Evolutionary conservation across 352 stramenopile species (phyloP).

Genomic region (Phytophthora tubulina): DNA sequence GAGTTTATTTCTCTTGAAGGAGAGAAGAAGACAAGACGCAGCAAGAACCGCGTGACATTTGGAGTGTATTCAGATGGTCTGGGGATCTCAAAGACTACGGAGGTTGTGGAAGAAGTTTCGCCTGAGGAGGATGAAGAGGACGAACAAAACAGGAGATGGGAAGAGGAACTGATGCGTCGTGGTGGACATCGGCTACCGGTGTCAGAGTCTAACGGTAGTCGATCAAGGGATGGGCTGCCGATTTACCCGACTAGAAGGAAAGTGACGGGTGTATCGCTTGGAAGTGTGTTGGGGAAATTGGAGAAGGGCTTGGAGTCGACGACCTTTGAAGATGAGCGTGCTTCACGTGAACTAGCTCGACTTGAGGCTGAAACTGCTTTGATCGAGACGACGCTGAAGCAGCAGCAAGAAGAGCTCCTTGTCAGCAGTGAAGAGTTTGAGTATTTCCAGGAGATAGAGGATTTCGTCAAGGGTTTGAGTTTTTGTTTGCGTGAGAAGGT

Average conservation of each 20-base stretch:
- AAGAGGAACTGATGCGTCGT: constrained; percentile 83
- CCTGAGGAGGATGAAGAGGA: constrained; percentile 52
- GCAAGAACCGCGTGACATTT: constrained; percentile 75
- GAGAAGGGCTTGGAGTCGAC: constrained; percentile 60
- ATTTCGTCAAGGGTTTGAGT: constrained; percentile 78
- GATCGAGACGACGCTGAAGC: constrained; percentile 49
- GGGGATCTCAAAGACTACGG: constrained; percentile 48
- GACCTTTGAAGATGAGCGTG: constrained; percentile 56
- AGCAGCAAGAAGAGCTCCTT: constrained; percentile 63
- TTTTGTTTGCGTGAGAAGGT: constrained; percentile 82
- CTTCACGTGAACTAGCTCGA: constrained; percentile 57
- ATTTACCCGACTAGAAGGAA: constrained; percentile 66
- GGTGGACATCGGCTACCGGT: constrained; percentile 51
- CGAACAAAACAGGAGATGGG: constrained; percentile 65
- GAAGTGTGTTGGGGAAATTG: constrained; percentile 60
- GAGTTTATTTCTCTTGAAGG: constrained; percentile 79
- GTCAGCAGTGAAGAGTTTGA: constrained; percentile 76
- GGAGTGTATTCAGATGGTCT: constrained; percentile 42
- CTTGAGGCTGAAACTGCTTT: constrained; percentile 60
- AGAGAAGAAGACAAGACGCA: constrained; percentile 48
- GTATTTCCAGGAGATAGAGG: constrained; percentile 80
- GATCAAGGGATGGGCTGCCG: constrained; percentile 22
- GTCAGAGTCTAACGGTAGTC: constrained; percentile 15
- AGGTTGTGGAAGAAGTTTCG: constrained; percentile 55
- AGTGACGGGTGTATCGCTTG: constrained; percentile 56